These are phyloP conservation scores for Cystobasidium pallidum DNA, from an alignment of 1,284 basidiomycete species.

Conservation along the genomic window DNA sequence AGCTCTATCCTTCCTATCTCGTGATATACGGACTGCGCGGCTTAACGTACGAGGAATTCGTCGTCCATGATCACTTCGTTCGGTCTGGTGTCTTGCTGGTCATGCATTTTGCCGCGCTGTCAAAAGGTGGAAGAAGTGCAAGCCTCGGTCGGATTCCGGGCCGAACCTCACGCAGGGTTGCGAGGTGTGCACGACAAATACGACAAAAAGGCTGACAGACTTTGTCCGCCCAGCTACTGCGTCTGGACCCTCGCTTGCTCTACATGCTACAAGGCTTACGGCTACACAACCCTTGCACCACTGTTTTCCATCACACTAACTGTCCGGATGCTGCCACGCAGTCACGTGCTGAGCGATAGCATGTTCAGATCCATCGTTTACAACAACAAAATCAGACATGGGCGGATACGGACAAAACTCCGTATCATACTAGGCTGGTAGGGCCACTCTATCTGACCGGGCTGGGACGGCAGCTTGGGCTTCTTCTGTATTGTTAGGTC, in stretches of 20 bases:
- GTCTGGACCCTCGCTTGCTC: no score
- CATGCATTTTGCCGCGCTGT: not conserved
- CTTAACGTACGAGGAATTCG: conserved; percentile 27
- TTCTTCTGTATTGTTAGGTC: not conserved
- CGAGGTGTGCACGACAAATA: no score
- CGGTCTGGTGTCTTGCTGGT: not conserved
- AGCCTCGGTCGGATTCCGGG: no score
- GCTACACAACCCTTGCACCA: no score
- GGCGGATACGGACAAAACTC: not conserved
- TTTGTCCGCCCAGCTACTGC: no score
- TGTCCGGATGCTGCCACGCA: no score
- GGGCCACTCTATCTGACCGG: not conserved
- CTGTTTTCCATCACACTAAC: no score
- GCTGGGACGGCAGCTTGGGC: not conserved
- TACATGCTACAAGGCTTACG: no score
- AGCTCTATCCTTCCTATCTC: not conserved
- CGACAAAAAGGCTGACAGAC: no score
- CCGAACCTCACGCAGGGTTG: no score
- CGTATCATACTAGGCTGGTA: not conserved
- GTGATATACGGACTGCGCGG: no score
- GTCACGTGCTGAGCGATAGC: no score
- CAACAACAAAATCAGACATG: not conserved
- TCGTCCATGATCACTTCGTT: conserved; percentile 16
- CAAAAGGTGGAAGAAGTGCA: not conserved
- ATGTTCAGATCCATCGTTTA: not conserved